Percentiles rank a stretch among this genome's conserved stretches.
Conservation (phyloP, 164 flowering plant species). For the Echeveria elegans region DNA sequence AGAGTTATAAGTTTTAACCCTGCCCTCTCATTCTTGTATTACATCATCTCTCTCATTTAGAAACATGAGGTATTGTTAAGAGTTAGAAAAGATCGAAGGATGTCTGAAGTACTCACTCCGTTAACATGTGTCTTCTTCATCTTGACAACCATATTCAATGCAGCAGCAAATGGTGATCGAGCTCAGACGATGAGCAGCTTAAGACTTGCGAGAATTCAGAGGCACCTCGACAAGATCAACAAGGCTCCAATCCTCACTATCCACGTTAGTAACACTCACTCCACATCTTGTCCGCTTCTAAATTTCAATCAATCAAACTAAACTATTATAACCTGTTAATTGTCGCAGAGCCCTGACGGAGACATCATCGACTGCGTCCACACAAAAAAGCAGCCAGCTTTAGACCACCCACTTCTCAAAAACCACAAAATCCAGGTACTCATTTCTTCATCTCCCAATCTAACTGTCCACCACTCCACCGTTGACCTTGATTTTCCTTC, state of each 20-base stretch:
- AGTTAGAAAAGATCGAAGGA: background rate
- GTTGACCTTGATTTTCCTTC: conserved; percentile 2
- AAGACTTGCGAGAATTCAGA: conserved; percentile 55
- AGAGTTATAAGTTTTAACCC: background rate
- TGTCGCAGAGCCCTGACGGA: conserved; percentile 94
- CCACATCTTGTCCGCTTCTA: background rate
- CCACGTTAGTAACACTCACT: conserved; percentile 26
- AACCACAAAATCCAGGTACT: conserved; percentile 91
- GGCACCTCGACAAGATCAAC: conserved; percentile 56
- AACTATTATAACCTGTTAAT: too few species aligned
- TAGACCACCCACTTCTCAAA: conserved; percentile 92
- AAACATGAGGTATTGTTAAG: background rate
- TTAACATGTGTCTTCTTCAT: background rate
- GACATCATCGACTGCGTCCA: conserved; percentile 90
- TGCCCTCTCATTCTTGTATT: background rate
- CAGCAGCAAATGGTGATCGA: conserved; percentile 22
- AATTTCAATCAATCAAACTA: too few species aligned
- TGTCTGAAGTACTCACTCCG: background rate
- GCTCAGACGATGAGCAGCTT: conserved; percentile 36
- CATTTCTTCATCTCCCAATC: background rate
- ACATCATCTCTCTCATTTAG: background rate
- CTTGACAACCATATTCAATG: conserved; percentile 8
- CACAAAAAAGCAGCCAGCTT: conserved; percentile 73
- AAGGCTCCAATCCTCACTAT: conserved; percentile 56
- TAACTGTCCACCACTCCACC: background rate